Base-by-base conservation (phyloP, 1,284 basidiomycete species). In the Rhodotorula glutinis region DNA sequence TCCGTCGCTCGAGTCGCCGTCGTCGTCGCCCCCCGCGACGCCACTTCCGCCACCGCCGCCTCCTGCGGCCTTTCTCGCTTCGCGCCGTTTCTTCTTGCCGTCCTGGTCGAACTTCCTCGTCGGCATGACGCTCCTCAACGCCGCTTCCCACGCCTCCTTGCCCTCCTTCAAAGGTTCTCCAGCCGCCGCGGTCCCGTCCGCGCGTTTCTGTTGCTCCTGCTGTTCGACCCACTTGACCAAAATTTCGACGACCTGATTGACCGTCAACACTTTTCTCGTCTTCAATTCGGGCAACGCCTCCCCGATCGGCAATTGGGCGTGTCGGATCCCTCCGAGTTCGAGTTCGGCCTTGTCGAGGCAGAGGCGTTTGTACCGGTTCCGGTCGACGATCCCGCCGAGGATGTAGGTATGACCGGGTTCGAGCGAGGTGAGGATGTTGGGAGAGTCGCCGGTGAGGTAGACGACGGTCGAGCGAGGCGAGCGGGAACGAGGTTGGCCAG, bases 351-450 rank as follows among this genome's bases (percentile, higher is more conserved):
- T 96, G 77, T 91, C 84, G 62, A 90, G 83, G 78, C 96, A 98
- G 27, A 98, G 82, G 76, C 88, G 89, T 91, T 97, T 98, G 83
- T 97, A 90, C 46, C 95, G 87, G 80, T 99, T 99, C 75, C 90
- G 90, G 79, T 99, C 96, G 68, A 90, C 90, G 72, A 99, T 90
- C 21, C 95, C 96, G 43, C 96, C 96, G 65, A 99, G 93, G 73
- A 99, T 87, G 78, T 98, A 98, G 4, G 87, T 89, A 77, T 64
- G 46, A 27, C 47, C 46, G 0, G 66, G 56, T 13, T 85, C 87
- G 57, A 99, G 84, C 69, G 88, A 86, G 14, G 82, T 81, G 51
- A 98, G 81, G 77, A 95, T 91, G 63, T 95, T 86, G 56, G 88
- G 84, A 9, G 94, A 88, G 80, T 99, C 96, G 10, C 94, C 95